Evolutionary conservation across 2,329 filamentous ascomycete genomes (phyloP), one percentile per base, ranked within the genome.

Genomic region (Talaromyces sp.): DNA sequence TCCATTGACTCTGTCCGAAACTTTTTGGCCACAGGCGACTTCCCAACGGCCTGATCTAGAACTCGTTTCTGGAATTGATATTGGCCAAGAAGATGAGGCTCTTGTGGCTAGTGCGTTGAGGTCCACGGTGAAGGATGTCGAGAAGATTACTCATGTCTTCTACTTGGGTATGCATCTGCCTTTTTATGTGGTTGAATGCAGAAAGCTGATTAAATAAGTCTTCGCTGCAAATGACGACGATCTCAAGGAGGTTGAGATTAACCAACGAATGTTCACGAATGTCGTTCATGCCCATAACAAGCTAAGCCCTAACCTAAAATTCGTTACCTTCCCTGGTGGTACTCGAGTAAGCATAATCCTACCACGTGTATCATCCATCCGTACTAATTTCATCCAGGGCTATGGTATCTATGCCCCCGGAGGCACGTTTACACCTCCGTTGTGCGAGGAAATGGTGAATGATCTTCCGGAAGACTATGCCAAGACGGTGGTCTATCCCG

Each of bases 401-500:
- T 50, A 50, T 50, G 22, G 47, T 27, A 50, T 50, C 47, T 50
- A 50, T 17, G 25, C 5, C 25, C 47, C 22, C 6, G 47, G 47
- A 50, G 47, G 47, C 25, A 50, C 47, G 2, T 50, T 50, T 15
- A 50, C 47, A 1, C 47, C 13, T 27, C 47, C 47, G 27, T 17
- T 50, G 47, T 25, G 47, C 25, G 47, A 50, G 25, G 47, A 50
- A 7, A 50, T 50, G 47, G 47, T 17, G 25, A 50, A 50, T 19
- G 11, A 50, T 7, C 47, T 50, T 2, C 47, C 47, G 11, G 0
- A 22, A 2, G 47, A 50, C 22, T 73, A 71, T 8, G 69, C 70
- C 6, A 69, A 73, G 9, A 76, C 74, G 27, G 74, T 76, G 57
- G 73, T 73, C 31, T 76, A 76, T 62, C 68, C 70, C 7, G 68